Base-by-base conservation (phyloP, 768 basidiomycete species). In the Tephrocybe rancida region DNA sequence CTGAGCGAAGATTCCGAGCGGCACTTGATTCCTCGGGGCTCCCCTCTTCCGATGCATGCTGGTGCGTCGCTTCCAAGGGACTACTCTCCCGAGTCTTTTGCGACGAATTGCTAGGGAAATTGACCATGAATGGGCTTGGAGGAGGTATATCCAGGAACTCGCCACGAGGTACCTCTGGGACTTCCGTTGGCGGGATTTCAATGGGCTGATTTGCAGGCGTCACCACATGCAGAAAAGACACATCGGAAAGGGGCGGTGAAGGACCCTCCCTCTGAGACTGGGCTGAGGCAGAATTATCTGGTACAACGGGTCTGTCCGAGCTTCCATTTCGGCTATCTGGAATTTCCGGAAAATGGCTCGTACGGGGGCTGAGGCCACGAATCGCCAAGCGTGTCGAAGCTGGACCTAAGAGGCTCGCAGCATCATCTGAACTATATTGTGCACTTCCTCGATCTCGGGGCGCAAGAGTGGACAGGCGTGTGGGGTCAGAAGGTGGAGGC, bases 331-430 rank as follows among this genome's bases (percentile, higher is more conserved):
- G 22, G 18, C 24, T 5, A 13, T 27, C 24, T 24, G 25, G 21
- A 7, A 44, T 27, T 5, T 44, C 44, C 7, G 48, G 22, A 27
- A 37, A 50, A 32, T 56, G 47, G 25, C 55, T 61, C 3, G 54
- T 67, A 26, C 64, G 60, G 11, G 66, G 66, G 35, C 63, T 63
- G 30, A 67, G 50, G 3, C 52, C 45, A 24, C 61, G 60, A 22
- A 67, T 54, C n/a, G 63, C 63, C 27, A 54, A 29, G 30, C 60
- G 60, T n/a, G 65, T 61, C n/a, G 58, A 51, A 26, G 61, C 53
- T 18, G 54, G 39, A n/a, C 56, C 63, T 5, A 66, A 43, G 27
- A 47, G 42, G 27, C 64, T 61, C 22, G 57, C 48, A 13, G 55
- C 46, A 44, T 62, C 61, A 25, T 64, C 63, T 25, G 57, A 60